Conservation (phyloP, 495 filamentous ascomycete genomes). For the Penicillium paradoxum region DNA sequence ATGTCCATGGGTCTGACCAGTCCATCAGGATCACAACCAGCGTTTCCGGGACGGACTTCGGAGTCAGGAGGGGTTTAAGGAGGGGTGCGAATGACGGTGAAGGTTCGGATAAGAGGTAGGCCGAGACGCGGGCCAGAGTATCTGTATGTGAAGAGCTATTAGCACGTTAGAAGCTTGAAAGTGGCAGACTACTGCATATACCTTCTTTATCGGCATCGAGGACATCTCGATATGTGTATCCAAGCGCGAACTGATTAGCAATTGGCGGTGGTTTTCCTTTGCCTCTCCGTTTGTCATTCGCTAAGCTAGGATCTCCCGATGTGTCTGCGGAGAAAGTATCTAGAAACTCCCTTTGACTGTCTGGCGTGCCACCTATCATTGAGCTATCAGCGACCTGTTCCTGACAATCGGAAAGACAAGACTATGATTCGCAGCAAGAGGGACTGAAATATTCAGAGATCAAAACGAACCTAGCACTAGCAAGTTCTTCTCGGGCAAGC, state of each 20-base stretch:
- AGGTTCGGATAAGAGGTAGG: conserved; percentile 82
- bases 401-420: not conserved
- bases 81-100: conserved; percentile 78
- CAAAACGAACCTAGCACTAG: conserved; percentile 66
- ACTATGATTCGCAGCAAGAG: not conserved
- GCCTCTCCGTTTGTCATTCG: conserved; percentile 54
- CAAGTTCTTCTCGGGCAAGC: conserved; percentile 87
- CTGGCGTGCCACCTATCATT: conserved; percentile 71
- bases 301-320: conserved; percentile 41
- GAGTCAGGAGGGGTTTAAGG: conserved; percentile 78
- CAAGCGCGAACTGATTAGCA: conserved; percentile 88
- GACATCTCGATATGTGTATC: conserved; percentile 94
- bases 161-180: not conserved
- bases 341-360: conserved; percentile 85
- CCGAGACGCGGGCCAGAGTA: conserved; percentile 83
- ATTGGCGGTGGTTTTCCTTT: conserved; percentile 69
- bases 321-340: conserved; percentile 69
- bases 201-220: conserved; percentile 93
- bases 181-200: conserved; percentile 21
- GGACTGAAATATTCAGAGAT: conserved; percentile 1
- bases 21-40: conserved; percentile 84
- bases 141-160: conserved; percentile 44
- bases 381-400: conserved; percentile 16
- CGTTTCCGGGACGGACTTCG: conserved; percentile 79
- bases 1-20: conserved; percentile 90